Evolutionary conservation across 2,329 filamentous ascomycete genomes (phyloP).

Genomic region (Ascochyta lentis): DNA sequence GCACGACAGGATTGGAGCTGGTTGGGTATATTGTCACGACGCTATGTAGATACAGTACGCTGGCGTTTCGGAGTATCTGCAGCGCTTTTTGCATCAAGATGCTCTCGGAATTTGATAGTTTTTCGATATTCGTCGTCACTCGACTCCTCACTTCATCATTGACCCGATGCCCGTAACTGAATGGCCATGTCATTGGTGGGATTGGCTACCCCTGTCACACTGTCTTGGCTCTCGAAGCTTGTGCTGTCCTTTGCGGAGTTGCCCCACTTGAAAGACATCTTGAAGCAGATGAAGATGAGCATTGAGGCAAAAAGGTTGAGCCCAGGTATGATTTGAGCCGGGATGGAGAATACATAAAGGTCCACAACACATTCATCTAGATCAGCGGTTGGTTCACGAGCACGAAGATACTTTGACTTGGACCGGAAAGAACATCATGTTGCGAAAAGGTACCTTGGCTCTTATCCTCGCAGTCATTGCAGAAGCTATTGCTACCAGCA

Average conservation of each 20-base stretch:
- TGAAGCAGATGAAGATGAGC: neutral
- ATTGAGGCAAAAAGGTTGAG: neutral
- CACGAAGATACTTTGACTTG: neutral
- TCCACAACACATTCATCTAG: neutral
- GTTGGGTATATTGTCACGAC: neutral
- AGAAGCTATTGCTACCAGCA: neutral
- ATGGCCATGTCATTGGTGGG: neutral
- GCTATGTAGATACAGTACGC: neutral
- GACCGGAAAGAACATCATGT: neutral
- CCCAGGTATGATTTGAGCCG: neutral
- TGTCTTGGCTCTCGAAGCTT: neutral
- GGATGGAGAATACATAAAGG: neutral
- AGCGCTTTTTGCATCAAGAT: conserved; percentile 8
- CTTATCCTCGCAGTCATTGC: neutral
- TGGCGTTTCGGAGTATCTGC: conserved; percentile 5
- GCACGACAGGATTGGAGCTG: neutral
- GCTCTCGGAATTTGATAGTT: neutral
- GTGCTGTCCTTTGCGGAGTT: neutral
- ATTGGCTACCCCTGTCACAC: neutral
- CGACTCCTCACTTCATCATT: neutral
- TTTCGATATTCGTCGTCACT: neutral
- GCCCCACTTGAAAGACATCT: neutral
- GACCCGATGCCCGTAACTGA: neutral
- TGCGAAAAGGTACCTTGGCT: neutral
- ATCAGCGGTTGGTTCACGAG: neutral